Conservation (phyloP, 2,329 filamentous ascomycete species). For the Chrysoporthe cubensis region DNA sequence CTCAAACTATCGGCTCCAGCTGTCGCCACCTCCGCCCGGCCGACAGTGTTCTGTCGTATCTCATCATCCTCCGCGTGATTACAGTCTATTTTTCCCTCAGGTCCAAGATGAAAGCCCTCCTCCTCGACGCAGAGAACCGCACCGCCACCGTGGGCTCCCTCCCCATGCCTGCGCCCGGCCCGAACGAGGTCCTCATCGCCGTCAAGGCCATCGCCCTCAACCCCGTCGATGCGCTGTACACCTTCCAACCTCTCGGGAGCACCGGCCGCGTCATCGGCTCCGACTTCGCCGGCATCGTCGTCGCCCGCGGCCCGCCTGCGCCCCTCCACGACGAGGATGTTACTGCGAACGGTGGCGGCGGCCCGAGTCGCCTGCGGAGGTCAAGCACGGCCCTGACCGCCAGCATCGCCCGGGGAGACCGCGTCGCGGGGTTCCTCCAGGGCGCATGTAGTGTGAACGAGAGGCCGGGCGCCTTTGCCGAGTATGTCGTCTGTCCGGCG, state of each 20-base stretch:
- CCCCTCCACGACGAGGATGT: neutral
- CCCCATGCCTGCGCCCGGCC: constrained; percentile 34
- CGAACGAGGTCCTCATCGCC: constrained; percentile 45
- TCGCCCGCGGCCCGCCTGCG: constrained; percentile 27
- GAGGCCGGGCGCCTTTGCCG: constrained; percentile 49
- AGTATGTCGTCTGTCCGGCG: constrained; percentile 41
- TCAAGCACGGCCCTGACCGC: constrained; percentile 14
- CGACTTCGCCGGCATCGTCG: constrained; percentile 45
- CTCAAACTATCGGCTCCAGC: neutral
- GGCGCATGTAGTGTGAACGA: constrained; percentile 47
- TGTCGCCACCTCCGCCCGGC: too few species aligned
- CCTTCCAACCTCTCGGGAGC: constrained; percentile 39
- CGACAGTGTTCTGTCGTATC: neutral
- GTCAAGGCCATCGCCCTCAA: constrained; percentile 46
- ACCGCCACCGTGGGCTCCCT: constrained; percentile 23
- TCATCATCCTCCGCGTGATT: neutral
- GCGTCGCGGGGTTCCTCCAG: constrained; percentile 48
- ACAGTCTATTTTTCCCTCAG: too few species aligned
- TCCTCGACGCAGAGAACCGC: constrained; percentile 27
- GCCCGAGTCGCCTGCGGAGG: constrained; percentile 21
- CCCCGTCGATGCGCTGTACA: constrained; percentile 44
- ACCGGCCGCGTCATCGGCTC: constrained; percentile 42
- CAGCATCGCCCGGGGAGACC: constrained; percentile 35
- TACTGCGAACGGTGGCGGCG: neutral
- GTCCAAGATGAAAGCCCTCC: constrained; percentile 24